These are phyloP conservation scores for Podaxis carcinomalis DNA, from an alignment of 768 basidiomycete species.

Conservation along the genomic window DNA sequence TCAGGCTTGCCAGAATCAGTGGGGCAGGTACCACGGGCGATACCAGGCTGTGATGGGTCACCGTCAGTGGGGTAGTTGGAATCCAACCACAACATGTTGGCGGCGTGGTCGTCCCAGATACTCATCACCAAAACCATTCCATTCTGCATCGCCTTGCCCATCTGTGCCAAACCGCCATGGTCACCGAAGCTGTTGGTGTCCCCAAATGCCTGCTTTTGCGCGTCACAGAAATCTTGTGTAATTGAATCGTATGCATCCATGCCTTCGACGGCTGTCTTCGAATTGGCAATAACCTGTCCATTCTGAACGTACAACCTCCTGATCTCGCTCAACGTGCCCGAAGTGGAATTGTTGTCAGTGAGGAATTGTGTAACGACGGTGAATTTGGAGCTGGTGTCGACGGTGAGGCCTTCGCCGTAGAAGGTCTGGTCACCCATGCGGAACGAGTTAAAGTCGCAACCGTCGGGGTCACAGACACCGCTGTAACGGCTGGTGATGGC, in stretches of 20 bases:
- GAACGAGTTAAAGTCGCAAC: conserved; percentile 21
- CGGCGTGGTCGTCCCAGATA: conserved; percentile 21
- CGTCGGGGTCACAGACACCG: conserved; percentile 18
- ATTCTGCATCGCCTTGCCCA: not conserved
- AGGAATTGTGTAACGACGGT: conserved; percentile 22
- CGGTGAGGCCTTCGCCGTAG: conserved; percentile 18
- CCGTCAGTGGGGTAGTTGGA: conserved; percentile 5
- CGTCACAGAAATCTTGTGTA: conserved; percentile 16
- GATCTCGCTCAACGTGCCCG: conserved; percentile 18
- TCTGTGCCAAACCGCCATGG: conserved; percentile 1
- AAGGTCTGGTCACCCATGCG: conserved; percentile 18
- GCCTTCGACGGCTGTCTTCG: conserved; percentile 13
- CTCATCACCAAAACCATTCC: conserved; percentile 19
- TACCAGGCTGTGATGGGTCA: conserved; percentile 17
- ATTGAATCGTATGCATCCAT: conserved; percentile 14
- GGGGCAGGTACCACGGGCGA: conserved; percentile 35
- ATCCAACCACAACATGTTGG: conserved; percentile 9
- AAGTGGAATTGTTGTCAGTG: conserved; percentile 17
- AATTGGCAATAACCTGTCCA: conserved; percentile 19
- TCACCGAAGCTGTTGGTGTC: conserved; percentile 12
- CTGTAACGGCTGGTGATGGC: conserved; percentile 13
- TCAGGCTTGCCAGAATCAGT: conserved; percentile 31
- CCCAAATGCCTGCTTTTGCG: conserved; percentile 15
- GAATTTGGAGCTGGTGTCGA: conserved; percentile 21
- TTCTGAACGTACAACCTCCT: conserved; percentile 19